Conservation (phyloP, 768 basidiomycete genomes). For the Jaapia argillacea region DNA sequence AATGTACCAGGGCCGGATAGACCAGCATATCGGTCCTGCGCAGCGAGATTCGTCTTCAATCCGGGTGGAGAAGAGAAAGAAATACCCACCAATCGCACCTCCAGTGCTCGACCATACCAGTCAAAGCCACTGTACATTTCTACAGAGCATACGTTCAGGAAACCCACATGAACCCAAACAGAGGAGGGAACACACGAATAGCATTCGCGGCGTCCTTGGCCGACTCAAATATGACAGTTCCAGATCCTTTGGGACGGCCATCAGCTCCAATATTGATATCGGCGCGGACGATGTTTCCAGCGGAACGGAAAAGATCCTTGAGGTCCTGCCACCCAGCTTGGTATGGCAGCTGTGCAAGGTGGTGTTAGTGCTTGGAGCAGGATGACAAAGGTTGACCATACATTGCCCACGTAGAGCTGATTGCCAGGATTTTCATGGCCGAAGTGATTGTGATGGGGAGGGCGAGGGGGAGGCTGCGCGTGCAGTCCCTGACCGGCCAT, state of each 20-base stretch:
- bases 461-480: slow-evolving; percentile 74
- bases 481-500: slow-evolving; percentile 87
- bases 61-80: background rate
- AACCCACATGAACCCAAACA: background rate
- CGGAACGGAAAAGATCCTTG: slow-evolving; percentile 93
- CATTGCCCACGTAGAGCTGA: slow-evolving; percentile 89
- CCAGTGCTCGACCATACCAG: slow-evolving; percentile 92
- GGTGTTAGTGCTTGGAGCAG: slow-evolving; percentile 4
- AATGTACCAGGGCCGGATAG: slow-evolving; percentile 55
- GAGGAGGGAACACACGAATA: slow-evolving; percentile 56
- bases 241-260: slow-evolving; percentile 91
- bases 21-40: slow-evolving; percentile 81
- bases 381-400: slow-evolving; percentile 24
- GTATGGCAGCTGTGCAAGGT: slow-evolving; percentile 62
- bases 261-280: slow-evolving; percentile 93
- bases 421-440: slow-evolving; percentile 66
- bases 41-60: background rate
- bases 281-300: slow-evolving; percentile 91
- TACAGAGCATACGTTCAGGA: slow-evolving; percentile 17
- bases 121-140: slow-evolving; percentile 97
- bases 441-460: slow-evolving; percentile 71
- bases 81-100: slow-evolving; percentile 80
- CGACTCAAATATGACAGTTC: slow-evolving; percentile 94
- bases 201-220: slow-evolving; percentile 86
- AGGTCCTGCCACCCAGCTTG: slow-evolving; percentile 99